phyloP scores from a whole-genome alignment of 495 filamentous ascomycete species.

The Darksidea phi region DNA sequence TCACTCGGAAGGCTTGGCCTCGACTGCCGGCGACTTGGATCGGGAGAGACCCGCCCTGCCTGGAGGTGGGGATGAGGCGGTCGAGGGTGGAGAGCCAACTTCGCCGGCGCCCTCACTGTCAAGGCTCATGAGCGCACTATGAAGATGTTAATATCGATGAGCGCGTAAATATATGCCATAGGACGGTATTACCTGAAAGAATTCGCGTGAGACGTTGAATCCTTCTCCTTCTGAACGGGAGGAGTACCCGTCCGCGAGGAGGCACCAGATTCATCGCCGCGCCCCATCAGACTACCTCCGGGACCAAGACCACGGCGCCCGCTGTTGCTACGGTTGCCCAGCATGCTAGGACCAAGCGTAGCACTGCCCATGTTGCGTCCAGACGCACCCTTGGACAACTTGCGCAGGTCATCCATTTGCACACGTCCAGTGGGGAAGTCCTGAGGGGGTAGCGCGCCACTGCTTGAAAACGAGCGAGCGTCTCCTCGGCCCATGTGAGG shows the following conservation, averaged over 20 bases:
- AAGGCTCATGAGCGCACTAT: conserved; percentile 58
- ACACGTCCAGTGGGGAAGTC: conserved; percentile 77
- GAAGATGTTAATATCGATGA: background rate
- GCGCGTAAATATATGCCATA: conserved; percentile 32
- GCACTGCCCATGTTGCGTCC: conserved; percentile 53
- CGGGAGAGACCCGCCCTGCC: conserved; percentile 56
- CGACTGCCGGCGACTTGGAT: conserved; percentile 50
- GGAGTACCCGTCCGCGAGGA: conserved; percentile 89
- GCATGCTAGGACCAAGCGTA: conserved; percentile 71
- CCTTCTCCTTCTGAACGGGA: conserved; percentile 60
- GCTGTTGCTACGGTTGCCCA: conserved; percentile 74
- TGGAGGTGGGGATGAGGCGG: conserved; percentile 57
- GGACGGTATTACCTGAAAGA: conserved; percentile 71
- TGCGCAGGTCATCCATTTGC: conserved; percentile 83
- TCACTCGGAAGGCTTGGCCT: conserved; percentile 36
- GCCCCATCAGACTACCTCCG: conserved; percentile 65
- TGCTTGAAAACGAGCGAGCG: conserved; percentile 70
- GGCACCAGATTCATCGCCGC: conserved; percentile 74
- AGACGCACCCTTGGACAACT: conserved; percentile 61
- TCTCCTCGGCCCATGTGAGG: conserved; percentile 77
- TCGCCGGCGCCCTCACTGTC: conserved; percentile 54
- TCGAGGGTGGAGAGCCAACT: conserved; percentile 59
- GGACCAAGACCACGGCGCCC: conserved; percentile 73
- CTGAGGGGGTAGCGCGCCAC: conserved; percentile 60
- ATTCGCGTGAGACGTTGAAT: conserved; percentile 70